These are phyloP conservation scores for Ploettnerulaceae sp. DNA, from an alignment of 2,329 filamentous ascomycete species.

Conservation along the genomic window DNA sequence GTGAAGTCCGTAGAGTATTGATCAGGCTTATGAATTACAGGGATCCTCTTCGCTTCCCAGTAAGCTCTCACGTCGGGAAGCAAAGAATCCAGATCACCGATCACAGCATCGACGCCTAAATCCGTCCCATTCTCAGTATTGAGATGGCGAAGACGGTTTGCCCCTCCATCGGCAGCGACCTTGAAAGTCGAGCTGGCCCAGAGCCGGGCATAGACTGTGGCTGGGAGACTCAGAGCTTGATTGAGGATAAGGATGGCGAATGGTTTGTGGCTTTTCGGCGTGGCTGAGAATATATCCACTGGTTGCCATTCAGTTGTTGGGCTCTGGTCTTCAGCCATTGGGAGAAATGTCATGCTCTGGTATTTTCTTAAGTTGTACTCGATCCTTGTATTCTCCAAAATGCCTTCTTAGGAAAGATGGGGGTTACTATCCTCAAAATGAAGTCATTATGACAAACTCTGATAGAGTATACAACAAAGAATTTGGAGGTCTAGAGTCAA, in stretches of 20 bases:
- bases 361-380: not conserved
- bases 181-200: slow-evolving; percentile 49
- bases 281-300: slow-evolving; percentile 29
- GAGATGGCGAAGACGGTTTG: slow-evolving; percentile 63
- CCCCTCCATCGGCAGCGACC: slow-evolving; percentile 87
- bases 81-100: slow-evolving; percentile 90
- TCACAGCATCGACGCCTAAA: slow-evolving; percentile 64
- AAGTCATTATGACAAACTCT: not conserved
- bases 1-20: slow-evolving; percentile 89
- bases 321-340: not conserved
- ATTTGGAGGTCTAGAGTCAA: too few species aligned
- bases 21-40: slow-evolving; percentile 66
- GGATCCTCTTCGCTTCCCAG: slow-evolving; percentile 42
- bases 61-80: slow-evolving; percentile 51
- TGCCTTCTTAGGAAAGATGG: not conserved
- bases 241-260: slow-evolving; percentile 56
- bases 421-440: not conserved
- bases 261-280: slow-evolving; percentile 24
- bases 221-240: slow-evolving; percentile 48
- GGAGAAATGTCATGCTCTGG: not conserved
- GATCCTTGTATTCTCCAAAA: not conserved
- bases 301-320: slow-evolving; percentile 34
- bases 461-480: too few species aligned
- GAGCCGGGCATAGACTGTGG: slow-evolving; percentile 34
- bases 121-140: slow-evolving; percentile 40